Base-by-base conservation (phyloP, 1,284 basidiomycete species). In the Ceraceosorus guamensis region DNA sequence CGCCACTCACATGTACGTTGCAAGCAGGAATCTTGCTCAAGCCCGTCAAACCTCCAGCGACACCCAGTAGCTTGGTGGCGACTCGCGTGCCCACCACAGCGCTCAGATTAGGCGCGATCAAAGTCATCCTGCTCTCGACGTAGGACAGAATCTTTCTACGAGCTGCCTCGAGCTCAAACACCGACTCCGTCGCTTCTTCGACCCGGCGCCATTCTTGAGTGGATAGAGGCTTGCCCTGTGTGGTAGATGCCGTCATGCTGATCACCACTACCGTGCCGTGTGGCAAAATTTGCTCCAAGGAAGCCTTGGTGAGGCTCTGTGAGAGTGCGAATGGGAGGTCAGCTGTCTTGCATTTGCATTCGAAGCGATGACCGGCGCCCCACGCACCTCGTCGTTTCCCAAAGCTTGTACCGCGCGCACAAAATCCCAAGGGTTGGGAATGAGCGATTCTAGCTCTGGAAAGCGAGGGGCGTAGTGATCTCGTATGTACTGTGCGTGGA, bases 101-200 rank as follows among this genome's bases (percentile, higher is more conserved):
- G 69, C 90, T 93, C 74, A 99, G 84, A 78, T 99, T 99, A 65
- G 95, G 95, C 60, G 93, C 92, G 70, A 99, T 87, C 53, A 92
- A 85, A 79, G 89, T 89, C 89, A 99, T 98, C 77, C 95, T 85
- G 72, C 91, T 95, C 81, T 95, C 93, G 77, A 99, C 95, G 81
- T 97, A 98, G 80, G 88, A 85, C 79, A 98, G 91, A 68, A 98
- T 98, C 84, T 90, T 57, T 79, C 88, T 88, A 50, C 91, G 84
- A 0, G 89, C 87, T 62, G 87, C 85, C 69, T 96, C 89, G 31
- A 99, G 79, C 55, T 87, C 82, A 68, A 88, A 87, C 6, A 91
- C 89, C 55, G 96, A 83, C 64, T 88, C 85, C 71, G 89, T 90
- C 3, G 93, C 93, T 46, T 83, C 83, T 66, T 88, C 82, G 1